Evolutionary conservation across 345 rosid species (phyloP), one percentile per base, ranked within the genome.

Genomic region (Isatis tinctoria): DNA sequence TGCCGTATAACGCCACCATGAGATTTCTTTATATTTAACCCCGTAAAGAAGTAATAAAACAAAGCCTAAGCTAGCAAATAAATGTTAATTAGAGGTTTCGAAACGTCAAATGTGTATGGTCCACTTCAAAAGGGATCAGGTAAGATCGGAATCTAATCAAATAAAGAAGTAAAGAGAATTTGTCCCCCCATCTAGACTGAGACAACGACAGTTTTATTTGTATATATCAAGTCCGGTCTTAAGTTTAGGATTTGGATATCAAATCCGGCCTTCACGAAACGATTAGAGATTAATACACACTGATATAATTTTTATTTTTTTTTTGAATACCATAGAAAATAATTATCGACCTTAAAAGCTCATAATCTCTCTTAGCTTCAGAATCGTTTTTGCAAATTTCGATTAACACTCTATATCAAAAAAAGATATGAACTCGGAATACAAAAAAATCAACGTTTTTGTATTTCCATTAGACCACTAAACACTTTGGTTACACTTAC

Each of bases 31-130:
- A 41, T 36, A 22, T 10, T 54, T 54, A 54, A 54, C 65, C 30
- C 1, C 36, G 1, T 14, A 32, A 54, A 16, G 22, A 33, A 65
- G 71, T 33, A 74, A 74, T 4, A 9, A 65, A 56, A 16, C 58
- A 54, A 26, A 53, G 27, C 52, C 32, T 26, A 22, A 22, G 24
- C 1, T 14, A 26, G 72, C 52, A 44, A 56, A 36, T 10, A 40
- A 9, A 54, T 54, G 76, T 35, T 53, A 10, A 12, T 41, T 73
- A 17, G 61, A 74, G 37, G 47, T 40, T 32, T 56, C 36, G 22
- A 35, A 75, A 71, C 63, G 76, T 71, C 73, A 71, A 77, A 65
- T 41, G 10, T 40, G n/a, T n/a, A n/a, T n/a, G 59, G 81, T 71
- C 76, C 73, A 56, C 43, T 41, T 58, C 14, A 56, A 71, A 51